These are phyloP conservation scores for Lepidium sativum DNA, from an alignment of 345 rosid species.

Conservation along the genomic window DNA sequence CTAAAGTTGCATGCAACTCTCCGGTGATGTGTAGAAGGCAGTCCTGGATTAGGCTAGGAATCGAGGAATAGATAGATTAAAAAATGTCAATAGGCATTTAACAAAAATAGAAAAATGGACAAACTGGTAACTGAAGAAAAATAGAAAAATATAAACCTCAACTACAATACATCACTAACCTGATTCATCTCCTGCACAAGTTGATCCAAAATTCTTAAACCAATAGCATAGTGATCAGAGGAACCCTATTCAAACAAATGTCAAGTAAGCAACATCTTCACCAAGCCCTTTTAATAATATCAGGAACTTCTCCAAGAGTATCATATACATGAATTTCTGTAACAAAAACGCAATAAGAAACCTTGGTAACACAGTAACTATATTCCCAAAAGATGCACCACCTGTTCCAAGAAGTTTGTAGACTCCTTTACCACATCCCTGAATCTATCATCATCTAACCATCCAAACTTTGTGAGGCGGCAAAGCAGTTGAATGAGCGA, in stretches of 20 bases:
- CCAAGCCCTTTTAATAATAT: not conserved
- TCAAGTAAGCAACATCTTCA: conserved; percentile 1
- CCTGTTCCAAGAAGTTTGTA: conserved; percentile 83
- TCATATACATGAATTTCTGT: not conserved
- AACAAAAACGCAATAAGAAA: conserved; percentile 6
- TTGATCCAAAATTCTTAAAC: conserved; percentile 92
- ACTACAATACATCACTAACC: conserved; percentile 39
- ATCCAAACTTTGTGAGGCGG: conserved; percentile 93
- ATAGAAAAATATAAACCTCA: not conserved
- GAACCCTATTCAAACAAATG: conserved; percentile 49
- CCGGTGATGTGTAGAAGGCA: conserved; percentile 82
- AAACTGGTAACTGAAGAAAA: not conserved
- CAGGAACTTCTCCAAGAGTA: not conserved
- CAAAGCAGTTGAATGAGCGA: conserved; percentile 88
- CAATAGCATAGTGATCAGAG: conserved; percentile 80
- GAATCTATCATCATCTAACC: conserved; percentile 97
- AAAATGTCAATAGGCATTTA: conserved; percentile 21
- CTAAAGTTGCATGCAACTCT: conserved; percentile 89
- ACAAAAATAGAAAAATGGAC: not conserved
- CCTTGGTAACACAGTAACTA: conserved; percentile 3
- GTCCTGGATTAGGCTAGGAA: conserved; percentile 67
- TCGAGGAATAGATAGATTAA: conserved; percentile 16
- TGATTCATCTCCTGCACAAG: conserved; percentile 98
- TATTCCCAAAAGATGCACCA: conserved; percentile 20
- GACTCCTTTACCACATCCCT: conserved; percentile 83